Conservation (phyloP, 2,329 filamentous ascomycete species). For the Stachybotrys chlorohalonatus region DNA sequence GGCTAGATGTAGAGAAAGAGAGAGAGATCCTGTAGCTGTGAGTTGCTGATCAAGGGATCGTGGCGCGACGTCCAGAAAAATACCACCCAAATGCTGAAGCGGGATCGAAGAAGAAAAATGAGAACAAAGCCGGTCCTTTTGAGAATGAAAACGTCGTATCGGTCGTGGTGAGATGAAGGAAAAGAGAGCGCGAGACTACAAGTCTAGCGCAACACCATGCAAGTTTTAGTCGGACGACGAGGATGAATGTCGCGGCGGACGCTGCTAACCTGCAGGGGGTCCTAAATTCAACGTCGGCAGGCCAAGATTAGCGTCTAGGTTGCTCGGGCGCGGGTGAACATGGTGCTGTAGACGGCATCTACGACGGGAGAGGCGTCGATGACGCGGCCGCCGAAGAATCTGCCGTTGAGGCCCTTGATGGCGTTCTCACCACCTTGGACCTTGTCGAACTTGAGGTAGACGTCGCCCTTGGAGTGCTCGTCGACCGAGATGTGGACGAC, state of each 20-base stretch:
- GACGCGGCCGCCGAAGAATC: conserved; percentile 87
- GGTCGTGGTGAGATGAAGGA: conserved; percentile 7
- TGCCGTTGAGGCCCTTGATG: conserved; percentile 93
- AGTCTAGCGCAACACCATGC: conserved; percentile 11
- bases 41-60: background rate
- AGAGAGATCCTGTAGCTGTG: background rate
- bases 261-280: conserved; percentile 29
- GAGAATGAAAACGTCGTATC: conserved; percentile 6
- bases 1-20: background rate
- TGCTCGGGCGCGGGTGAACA: conserved; percentile 80
- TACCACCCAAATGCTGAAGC: background rate
- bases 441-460: conserved; percentile 97
- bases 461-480: conserved; percentile 87
- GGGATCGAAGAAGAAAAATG: background rate
- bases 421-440: conserved; percentile 94
- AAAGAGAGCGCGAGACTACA: conserved; percentile 12
- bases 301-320: conserved; percentile 57
- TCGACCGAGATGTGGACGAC: conserved; percentile 96
- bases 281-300: conserved; percentile 36
- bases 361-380: conserved; percentile 95
- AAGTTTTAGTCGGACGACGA: background rate
- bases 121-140: background rate
- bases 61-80: background rate
- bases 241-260: conserved; percentile 8
- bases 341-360: conserved; percentile 96